These are phyloP conservation scores for Lactarius evosmus DNA, from an alignment of 768 basidiomycete genomes.

Conservation along the genomic window DNA sequence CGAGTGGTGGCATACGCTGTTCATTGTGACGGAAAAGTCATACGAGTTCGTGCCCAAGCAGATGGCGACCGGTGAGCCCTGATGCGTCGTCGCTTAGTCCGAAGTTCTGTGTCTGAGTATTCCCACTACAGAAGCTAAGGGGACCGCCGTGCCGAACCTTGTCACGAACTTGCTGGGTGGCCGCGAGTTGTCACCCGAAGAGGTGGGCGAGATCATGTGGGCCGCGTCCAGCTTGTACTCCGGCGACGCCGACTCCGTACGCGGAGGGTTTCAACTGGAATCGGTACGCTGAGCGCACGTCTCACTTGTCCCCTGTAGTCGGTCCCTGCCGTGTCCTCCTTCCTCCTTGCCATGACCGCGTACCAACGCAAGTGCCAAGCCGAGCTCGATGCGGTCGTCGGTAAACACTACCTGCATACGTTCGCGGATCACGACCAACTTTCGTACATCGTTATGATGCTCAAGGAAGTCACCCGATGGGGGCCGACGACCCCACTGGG, in stretches of 20 bases:
- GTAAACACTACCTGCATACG: slow-evolving; percentile 24
- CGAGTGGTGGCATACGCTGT: slow-evolving; percentile 27
- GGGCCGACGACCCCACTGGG: slow-evolving; percentile 29
- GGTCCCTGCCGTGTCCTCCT: slow-evolving; percentile 30
- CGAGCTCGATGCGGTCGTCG: slow-evolving; percentile 31
- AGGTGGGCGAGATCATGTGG: slow-evolving; percentile 30
- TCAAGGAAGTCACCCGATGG: slow-evolving; percentile 31
- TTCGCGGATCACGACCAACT: slow-evolving; percentile 27
- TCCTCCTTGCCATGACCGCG: slow-evolving; percentile 34
- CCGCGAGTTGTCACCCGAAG: slow-evolving; percentile 19
- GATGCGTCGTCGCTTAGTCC: background rate
- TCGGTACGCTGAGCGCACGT: no score
- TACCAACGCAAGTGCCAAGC: slow-evolving; percentile 31
- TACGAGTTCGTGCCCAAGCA: slow-evolving; percentile 25
- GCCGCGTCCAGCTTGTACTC: slow-evolving; percentile 31
- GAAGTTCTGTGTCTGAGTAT: background rate
- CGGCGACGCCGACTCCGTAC: slow-evolving; percentile 31
- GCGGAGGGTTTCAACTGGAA: background rate
- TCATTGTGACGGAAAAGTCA: slow-evolving; percentile 24
- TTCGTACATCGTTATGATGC: slow-evolving; percentile 27
- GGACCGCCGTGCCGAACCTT: slow-evolving; percentile 25
- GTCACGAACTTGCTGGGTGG: slow-evolving; percentile 24
- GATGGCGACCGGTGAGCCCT: slow-evolving; percentile 22
- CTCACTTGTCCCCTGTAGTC: slow-evolving; percentile 19
- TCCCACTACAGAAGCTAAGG: slow-evolving; percentile 18